Conservation (phyloP, 768 basidiomycete species). For the Russula ochroleuca region DNA sequence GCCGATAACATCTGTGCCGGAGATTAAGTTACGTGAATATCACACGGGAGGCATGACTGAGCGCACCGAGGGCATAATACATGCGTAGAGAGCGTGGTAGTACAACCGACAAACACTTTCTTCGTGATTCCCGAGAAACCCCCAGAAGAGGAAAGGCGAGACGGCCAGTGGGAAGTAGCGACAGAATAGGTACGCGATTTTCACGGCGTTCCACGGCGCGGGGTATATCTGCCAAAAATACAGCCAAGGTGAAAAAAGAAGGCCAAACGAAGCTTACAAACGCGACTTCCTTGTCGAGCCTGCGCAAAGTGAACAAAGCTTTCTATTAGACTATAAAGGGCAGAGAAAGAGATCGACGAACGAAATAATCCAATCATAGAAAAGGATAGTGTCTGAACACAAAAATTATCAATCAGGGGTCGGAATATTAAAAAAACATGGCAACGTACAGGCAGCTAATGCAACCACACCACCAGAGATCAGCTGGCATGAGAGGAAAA, state of each 20-base stretch:
- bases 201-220: slow-evolving; percentile 16
- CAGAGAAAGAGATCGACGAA: slow-evolving; percentile 9
- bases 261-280: slow-evolving; percentile 3
- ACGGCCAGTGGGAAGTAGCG: slow-evolving; percentile 22
- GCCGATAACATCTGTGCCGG: slow-evolving; percentile 14
- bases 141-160: slow-evolving; percentile 23
- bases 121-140: slow-evolving; percentile 4
- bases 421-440: neutral
- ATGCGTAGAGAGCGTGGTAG: slow-evolving; percentile 18
- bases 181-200: slow-evolving; percentile 24
- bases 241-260: too few relatives aligned
- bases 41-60: neutral
- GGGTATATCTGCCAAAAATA: slow-evolving; percentile 22
- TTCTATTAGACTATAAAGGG: neutral
- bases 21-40: slow-evolving; percentile 2
- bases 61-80: slow-evolving; percentile 18
- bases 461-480: neutral
- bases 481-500: neutral
- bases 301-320: neutral
- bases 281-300: slow-evolving; percentile 18
- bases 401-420: neutral
- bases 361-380: slow-evolving; percentile 28
- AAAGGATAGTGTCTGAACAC: slow-evolving; percentile 17
- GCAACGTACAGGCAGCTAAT: slow-evolving; percentile 17
- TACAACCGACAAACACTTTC: neutral